These are phyloP conservation scores for Grosmannia clavigera DNA, from an alignment of 2,329 filamentous ascomycete genomes.

Conservation along the genomic window DNA sequence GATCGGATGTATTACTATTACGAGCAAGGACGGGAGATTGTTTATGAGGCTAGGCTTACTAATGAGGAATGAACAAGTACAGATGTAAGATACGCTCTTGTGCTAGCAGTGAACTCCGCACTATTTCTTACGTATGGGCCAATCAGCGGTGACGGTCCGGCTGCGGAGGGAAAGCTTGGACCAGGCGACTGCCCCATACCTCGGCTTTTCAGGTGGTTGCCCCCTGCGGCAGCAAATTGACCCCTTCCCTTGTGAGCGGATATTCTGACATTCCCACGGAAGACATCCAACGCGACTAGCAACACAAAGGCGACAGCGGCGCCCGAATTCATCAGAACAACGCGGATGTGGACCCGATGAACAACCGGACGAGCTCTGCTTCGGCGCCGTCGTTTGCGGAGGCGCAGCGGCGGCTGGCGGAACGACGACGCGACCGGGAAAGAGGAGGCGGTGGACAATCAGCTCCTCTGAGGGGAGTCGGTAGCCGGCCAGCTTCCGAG, in stretches of 20 bases:
- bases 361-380: neutral
- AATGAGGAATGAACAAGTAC: neutral
- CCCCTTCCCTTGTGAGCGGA: neutral
- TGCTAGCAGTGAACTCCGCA: no score
- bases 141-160: neutral
- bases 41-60: neutral
- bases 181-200: neutral
- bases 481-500: conserved; percentile 11
- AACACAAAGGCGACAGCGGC: neutral
- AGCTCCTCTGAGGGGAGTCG: neutral
- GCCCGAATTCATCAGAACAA: neutral
- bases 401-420: conserved; percentile 76
- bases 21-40: no score
- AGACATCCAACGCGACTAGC: no score
- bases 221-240: neutral
- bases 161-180: neutral
- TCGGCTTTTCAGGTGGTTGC: neutral
- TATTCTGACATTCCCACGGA: no score
- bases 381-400: conserved; percentile 53
- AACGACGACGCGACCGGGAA: conserved; percentile 63
- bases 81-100: neutral
- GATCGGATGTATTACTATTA: no score
- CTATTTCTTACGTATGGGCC: neutral
- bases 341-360: neutral
- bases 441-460: conserved; percentile 24